Conservation (phyloP, 2,329 filamentous ascomycete species). For the Podosphaera aphanis region DNA sequence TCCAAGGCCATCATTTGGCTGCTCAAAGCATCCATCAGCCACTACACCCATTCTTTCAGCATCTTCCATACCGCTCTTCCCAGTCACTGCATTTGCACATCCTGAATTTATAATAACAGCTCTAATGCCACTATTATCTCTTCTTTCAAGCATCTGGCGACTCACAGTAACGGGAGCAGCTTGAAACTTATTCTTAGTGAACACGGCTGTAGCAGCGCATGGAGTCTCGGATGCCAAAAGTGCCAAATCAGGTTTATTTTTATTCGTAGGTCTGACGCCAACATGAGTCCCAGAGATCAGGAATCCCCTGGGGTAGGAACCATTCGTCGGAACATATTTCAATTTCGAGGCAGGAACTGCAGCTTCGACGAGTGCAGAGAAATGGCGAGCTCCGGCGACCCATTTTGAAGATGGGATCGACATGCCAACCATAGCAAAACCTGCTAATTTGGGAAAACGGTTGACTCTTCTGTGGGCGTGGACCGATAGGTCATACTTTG, state of each 20-base stretch:
- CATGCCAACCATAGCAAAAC: slow-evolving; percentile 8
- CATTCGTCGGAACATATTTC: slow-evolving; percentile 69
- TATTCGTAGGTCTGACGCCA: slow-evolving; percentile 84
- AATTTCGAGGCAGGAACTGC: slow-evolving; percentile 55
- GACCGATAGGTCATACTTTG: too few relatives aligned
- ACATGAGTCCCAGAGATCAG: slow-evolving; percentile 67
- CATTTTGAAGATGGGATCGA: slow-evolving; percentile 9
- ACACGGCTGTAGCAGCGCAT: slow-evolving; percentile 73
- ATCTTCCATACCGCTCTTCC: slow-evolving; percentile 71
- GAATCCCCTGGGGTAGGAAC: slow-evolving; percentile 81
- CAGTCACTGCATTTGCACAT: slow-evolving; percentile 92
- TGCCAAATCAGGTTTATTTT: slow-evolving; percentile 71
- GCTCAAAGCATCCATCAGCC: slow-evolving; percentile 44
- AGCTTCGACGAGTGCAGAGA: slow-evolving; percentile 34
- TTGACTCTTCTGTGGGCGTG: too few relatives aligned
- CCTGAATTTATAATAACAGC: slow-evolving; percentile 85
- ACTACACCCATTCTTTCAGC: slow-evolving; percentile 60
- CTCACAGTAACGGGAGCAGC: slow-evolving; percentile 83
- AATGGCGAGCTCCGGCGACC: slow-evolving; percentile 14
- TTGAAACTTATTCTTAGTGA: slow-evolving; percentile 96
- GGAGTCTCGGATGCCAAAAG: slow-evolving; percentile 69
- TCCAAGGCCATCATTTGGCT: slow-evolving; percentile 21
- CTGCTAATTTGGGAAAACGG: slow-evolving; percentile 7
- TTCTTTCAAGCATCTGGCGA: slow-evolving; percentile 42
- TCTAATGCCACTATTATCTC: slow-evolving; percentile 44